Base-by-base conservation (phyloP, 164 flowering plant species). In the Platanus orientalis region DNA sequence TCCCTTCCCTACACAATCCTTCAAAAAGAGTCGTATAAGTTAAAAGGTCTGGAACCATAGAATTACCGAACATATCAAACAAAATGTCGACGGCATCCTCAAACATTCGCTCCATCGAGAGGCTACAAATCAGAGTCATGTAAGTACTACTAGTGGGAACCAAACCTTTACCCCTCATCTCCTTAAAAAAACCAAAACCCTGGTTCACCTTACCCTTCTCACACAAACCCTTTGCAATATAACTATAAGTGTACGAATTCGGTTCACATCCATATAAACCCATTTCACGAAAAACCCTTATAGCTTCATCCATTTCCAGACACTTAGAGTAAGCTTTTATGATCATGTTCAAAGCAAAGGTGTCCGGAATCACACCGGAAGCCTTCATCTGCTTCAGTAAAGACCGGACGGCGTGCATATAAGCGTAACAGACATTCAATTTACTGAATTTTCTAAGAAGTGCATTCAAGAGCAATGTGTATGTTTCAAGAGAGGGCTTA, bases 311-410 rank as follows among this genome's bases (percentile, higher is more conserved):
- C 11, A 84, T 58, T n/a, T 81, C 76, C 0, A 70, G 68, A 65
- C 90, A 83, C 64, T 73, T 80, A 0, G 88, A 67, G 55, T 78
- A 81, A n/a, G 89, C 89, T 61, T 81, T 84, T 7, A 87, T 81
- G 20, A 87, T 79, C 88, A 84, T 73, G 44, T 87, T 87, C 80
- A 83, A 54, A 54, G 68, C 81, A 30, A 75, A 79, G 0, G 79
- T 73, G 62, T 84, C 86, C 0, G 90, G 90, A 0, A 83, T 75
- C 6, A 87, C 78, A 0, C 92, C 92, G 0, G 60, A 44, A 0
- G 76, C 65, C 71, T 87, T 87, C 92, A 87, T 87, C 58, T 84
- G 89, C 71, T 74, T 80, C 24, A 72, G 58, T 52, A 87, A 57
- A 0, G 85, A 87, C 56, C 76, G 66, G 0, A 87, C 86, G 4